A percentile compares a stretch with the other conserved stretches of the same genome.
Evolutionary conservation across 2,329 filamentous ascomycete genomes (phyloP).

Genomic region (Exophiala phaeomuriformis): DNA sequence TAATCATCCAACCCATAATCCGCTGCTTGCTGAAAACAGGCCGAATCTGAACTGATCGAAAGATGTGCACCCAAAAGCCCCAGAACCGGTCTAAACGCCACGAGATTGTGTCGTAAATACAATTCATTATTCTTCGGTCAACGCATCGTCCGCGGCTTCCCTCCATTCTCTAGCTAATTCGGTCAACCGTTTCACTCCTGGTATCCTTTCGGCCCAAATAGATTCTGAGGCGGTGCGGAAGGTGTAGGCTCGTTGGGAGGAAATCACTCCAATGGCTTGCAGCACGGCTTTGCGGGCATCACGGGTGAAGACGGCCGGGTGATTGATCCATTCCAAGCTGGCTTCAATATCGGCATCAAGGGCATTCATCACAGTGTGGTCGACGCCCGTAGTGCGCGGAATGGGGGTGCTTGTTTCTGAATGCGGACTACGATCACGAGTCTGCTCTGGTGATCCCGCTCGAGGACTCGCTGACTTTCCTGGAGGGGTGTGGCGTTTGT

Average conservation of each 20-base stretch:
- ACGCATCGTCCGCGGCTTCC: conserved; percentile 64
- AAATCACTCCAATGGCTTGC: conserved; percentile 94
- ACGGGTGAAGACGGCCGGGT: conserved; percentile 87
- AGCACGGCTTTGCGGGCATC: conserved; percentile 93
- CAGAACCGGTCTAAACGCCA: conserved; percentile 4
- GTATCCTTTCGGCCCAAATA: conserved; percentile 77
- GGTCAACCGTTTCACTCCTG: conserved; percentile 71
- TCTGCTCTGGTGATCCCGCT: conserved; percentile 34
- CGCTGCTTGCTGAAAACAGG: no score
- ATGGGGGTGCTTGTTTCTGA: conserved; percentile 37
- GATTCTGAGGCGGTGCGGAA: conserved; percentile 84
- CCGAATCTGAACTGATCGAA: no score
- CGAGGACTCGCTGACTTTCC: conserved; percentile 33
- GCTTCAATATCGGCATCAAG: conserved; percentile 86
- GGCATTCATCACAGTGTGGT: conserved; percentile 70
- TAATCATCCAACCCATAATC: no score
- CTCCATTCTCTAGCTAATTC: conserved; percentile 87
- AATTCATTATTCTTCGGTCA: conserved; percentile 26
- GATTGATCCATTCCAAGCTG: conserved; percentile 93
- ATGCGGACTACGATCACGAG: conserved; percentile 33
- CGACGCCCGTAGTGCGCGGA: conserved; percentile 57
- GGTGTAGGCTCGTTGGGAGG: conserved; percentile 86
- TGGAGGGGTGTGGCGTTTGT: conserved; percentile 34
- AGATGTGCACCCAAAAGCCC: no score
- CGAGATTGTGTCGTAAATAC: conserved; percentile 13